Conservation (phyloP, 2,329 filamentous ascomycete genomes). For the Epichloe amarillans region DNA sequence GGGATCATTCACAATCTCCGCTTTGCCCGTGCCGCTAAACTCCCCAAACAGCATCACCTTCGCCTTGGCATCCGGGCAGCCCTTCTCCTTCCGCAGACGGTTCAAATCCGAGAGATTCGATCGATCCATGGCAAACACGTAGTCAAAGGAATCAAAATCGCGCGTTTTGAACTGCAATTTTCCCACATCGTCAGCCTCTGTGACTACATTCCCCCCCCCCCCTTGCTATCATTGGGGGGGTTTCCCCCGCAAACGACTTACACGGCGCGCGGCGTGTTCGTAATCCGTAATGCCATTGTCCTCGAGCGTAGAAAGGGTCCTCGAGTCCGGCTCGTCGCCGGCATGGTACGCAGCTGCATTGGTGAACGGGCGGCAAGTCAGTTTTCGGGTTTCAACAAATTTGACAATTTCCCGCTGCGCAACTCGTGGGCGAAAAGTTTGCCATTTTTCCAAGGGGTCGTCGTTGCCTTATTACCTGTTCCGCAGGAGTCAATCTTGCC, state of each 20-base stretch:
- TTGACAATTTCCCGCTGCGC: neutral
- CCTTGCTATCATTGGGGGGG: too few relatives aligned
- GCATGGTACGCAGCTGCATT: slow-evolving; percentile 62
- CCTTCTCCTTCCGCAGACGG: slow-evolving; percentile 41
- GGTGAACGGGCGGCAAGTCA: neutral
- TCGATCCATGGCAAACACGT: slow-evolving; percentile 88
- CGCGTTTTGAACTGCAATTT: slow-evolving; percentile 34
- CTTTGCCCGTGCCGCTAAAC: slow-evolving; percentile 48
- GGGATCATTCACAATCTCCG: slow-evolving; percentile 71
- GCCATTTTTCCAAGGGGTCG: neutral
- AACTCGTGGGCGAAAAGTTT: neutral
- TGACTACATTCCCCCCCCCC: too few relatives aligned
- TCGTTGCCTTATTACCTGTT: slow-evolving; percentile 39
- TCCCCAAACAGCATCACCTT: slow-evolving; percentile 77
- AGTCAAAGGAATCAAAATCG: slow-evolving; percentile 81
- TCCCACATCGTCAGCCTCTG: neutral
- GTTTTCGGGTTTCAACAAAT: neutral
- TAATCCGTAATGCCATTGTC: slow-evolving; percentile 67
- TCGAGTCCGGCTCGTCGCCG: slow-evolving; percentile 61
- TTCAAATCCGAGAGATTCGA: slow-evolving; percentile 63
- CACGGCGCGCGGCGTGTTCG: slow-evolving; percentile 61
- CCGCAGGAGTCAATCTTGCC: slow-evolving; percentile 73
- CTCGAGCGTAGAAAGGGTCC: slow-evolving; percentile 69
- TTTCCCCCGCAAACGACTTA: slow-evolving; percentile 22
- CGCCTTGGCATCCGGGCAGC: slow-evolving; percentile 44